Base-by-base conservation (phyloP, 208 protist genomes). In the Crithidia sp. region DNA sequence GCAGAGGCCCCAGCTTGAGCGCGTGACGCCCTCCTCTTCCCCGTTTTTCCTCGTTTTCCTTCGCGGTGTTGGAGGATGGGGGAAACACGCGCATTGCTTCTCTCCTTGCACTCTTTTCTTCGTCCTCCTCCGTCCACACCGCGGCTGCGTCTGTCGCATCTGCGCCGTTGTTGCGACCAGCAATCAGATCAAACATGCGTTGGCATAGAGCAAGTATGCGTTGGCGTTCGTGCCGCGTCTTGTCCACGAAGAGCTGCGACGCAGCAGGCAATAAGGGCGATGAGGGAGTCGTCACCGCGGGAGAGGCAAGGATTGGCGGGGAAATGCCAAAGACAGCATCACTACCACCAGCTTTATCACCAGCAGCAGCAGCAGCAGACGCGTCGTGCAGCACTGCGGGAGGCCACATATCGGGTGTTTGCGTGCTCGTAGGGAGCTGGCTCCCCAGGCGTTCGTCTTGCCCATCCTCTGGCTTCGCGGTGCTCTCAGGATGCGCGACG, bases 191-290 rank as follows among this genome's bases (percentile, higher is more conserved):
- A 6, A 14, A 53, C 55, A 79, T 68, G 55, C 67, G 55, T 14
- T 61, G 36, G 28, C 74, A 74, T 58, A 70, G 55, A 13, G 39
- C 54, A 10, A 49, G 16, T 7, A 79, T 71, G 36, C 67, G 74
- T 45, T 68, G 54, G 17, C 55, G 62, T 19, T 59, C 55, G 13
- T 53, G 53, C 2, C 49, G 55, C 12, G 57, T 14, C 6, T 41
- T 12, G 3, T 5, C 13, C 3, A 65, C 14, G 37, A 73, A 71
- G 5, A 13, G 43, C 3, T 19, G 50, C 5, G 52, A 61, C 37
- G 70, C 5, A 8, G 65, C 40, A 3, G 16, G 10, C 36, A 6
- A 55, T 50, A 39, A 57, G 13, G 44, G 28, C 60, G 74, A 50
- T 3, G 60, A 53, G 8, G 59, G 49, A 12, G 64, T 41, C 39